phyloP scores from a whole-genome alignment of 371 early-diverging fungal genomes.

The Mucor piriformis region DNA sequence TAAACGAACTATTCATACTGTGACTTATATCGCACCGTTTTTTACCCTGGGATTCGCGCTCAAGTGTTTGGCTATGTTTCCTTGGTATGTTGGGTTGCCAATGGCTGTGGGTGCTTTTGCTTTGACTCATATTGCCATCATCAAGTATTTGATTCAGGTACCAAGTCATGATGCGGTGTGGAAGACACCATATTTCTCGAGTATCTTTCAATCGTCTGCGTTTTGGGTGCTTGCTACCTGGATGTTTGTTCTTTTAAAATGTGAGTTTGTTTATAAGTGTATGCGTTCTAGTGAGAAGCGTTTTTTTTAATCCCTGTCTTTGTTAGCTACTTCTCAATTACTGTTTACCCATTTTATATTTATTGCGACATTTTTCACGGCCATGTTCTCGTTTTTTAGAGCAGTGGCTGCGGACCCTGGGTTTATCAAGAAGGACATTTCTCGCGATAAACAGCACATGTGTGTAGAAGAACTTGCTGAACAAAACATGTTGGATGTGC shows the following conservation, averaged over 20 bases:
- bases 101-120: slow-evolving; percentile 56
- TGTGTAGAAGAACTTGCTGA: slow-evolving; percentile 71
- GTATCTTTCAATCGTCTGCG: slow-evolving; percentile 84
- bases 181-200: slow-evolving; percentile 81
- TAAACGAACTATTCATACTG: slow-evolving; percentile 59
- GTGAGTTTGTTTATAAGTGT: slow-evolving; percentile 22
- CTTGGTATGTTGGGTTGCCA: slow-evolving; percentile 82
- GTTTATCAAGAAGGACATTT: slow-evolving; percentile 59
- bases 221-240: slow-evolving; percentile 72
- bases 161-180: slow-evolving; percentile 61
- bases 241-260: slow-evolving; percentile 39
- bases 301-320: slow-evolving; percentile 22
- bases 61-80: slow-evolving; percentile 60
- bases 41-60: slow-evolving; percentile 62
- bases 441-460: slow-evolving; percentile 48
- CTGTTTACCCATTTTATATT: slow-evolving; percentile 67
- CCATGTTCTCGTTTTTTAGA: slow-evolving; percentile 75
- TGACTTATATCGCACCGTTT: slow-evolving; percentile 76
- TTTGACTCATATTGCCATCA: slow-evolving; percentile 62
- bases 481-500: slow-evolving; percentile 67
- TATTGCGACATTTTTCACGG: slow-evolving; percentile 52
- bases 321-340: slow-evolving; percentile 65
- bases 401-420: slow-evolving; percentile 85
- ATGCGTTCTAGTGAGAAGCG: too few relatives aligned
- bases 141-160: slow-evolving; percentile 62